phyloP scores from a whole-genome alignment of 1,284 basidiomycete genomes.

The Hymenochaete sp. region DNA sequence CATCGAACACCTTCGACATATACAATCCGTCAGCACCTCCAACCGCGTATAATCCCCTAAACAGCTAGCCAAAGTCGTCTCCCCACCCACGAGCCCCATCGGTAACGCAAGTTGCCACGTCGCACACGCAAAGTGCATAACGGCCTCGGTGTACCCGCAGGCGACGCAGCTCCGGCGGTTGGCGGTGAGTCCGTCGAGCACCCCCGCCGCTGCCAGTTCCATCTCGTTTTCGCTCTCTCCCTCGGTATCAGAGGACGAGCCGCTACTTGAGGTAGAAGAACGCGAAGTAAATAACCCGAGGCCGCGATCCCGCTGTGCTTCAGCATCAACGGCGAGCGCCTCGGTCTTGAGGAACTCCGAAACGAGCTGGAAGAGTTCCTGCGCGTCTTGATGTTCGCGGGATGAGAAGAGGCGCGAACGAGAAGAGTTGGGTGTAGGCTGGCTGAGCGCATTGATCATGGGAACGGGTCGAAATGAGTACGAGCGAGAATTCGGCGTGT shows the following conservation, averaged over 20 bases:
- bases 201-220: conserved; percentile 47
- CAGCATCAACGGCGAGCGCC: conserved; percentile 52
- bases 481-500: conserved; percentile 52
- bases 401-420: conserved; percentile 67
- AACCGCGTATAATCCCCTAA: conserved; percentile 76
- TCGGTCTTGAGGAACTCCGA: conserved; percentile 84
- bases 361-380: conserved; percentile 88
- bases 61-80: conserved; percentile 63
- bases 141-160: conserved; percentile 83
- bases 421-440: conserved; percentile 37
- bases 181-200: conserved; percentile 78
- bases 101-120: conserved; percentile 75
- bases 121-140: conserved; percentile 80
- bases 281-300: conserved; percentile 40
- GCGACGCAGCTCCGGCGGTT: conserved; percentile 73
- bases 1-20: conserved; percentile 76
- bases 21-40: conserved; percentile 74
- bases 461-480: conserved; percentile 60
- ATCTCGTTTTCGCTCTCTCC: conserved; percentile 27
- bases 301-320: conserved; percentile 58
- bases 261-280: not conserved
- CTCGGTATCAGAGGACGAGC: conserved; percentile 3
- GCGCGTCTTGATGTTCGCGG: conserved; percentile 90
- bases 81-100: conserved; percentile 34
- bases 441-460: conserved; percentile 62